Evolutionary conservation across 257 asterid species (phyloP).

Genomic region (Voacanga thouarsii): DNA sequence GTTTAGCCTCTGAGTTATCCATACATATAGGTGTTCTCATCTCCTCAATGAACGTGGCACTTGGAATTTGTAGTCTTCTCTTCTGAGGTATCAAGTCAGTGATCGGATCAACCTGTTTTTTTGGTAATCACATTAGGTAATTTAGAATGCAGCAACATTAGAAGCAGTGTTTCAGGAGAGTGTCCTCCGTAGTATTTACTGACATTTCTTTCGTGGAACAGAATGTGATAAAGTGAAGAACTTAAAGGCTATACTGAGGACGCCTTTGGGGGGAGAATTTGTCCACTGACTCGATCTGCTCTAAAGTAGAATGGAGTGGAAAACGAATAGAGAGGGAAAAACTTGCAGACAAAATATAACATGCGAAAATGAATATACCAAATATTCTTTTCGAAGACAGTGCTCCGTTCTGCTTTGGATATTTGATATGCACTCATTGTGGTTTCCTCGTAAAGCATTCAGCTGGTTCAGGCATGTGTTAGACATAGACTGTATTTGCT

Average conservation of each 20-base stretch:
- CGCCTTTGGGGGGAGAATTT: not conserved
- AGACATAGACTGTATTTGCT: slow-evolving; percentile 40
- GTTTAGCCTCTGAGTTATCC: slow-evolving; percentile 26
- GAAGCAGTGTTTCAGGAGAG: not conserved
- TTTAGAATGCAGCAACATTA: not conserved
- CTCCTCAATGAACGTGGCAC: slow-evolving; percentile 59
- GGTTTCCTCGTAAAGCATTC: slow-evolving; percentile 34
- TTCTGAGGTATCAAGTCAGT: slow-evolving; percentile 53
- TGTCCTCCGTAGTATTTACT: too few species aligned
- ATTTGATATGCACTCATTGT: slow-evolving; percentile 41
- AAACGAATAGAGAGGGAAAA: not conserved
- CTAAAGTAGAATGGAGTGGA: too few species aligned
- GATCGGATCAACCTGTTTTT: slow-evolving; percentile 62
- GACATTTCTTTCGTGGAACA: not conserved
- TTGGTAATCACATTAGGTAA: not conserved
- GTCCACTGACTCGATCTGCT: not conserved
- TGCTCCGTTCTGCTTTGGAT: slow-evolving; percentile 52
- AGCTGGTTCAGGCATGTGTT: slow-evolving; percentile 45
- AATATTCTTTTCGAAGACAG: slow-evolving; percentile 55
- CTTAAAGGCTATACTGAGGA: too few species aligned
- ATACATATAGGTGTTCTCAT: slow-evolving; percentile 43
- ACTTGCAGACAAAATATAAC: not conserved
- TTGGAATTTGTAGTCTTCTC: slow-evolving; percentile 47
- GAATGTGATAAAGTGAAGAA: not conserved
- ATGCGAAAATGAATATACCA: slow-evolving; percentile 32